Base-by-base conservation (phyloP, 768 basidiomycete genomes). In the Infundibulicybe gibba region DNA sequence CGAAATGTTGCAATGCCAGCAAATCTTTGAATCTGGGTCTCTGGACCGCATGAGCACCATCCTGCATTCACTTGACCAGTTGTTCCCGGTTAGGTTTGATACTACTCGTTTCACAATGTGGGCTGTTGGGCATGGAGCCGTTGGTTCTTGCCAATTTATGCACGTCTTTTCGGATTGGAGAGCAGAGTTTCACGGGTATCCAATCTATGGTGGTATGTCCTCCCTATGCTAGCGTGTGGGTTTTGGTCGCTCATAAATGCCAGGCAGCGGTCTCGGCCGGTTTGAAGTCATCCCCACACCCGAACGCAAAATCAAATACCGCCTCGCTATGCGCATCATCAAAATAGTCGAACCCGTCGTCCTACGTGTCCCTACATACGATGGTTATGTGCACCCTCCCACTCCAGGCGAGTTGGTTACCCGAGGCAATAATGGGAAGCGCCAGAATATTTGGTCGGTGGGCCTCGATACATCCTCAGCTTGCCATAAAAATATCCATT, bases 271-370 rank as follows among this genome's bases (percentile, higher is more conserved):
- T 2, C 31, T 55, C n/a, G 39, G 47, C 0, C 56, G 52, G 11
- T 51, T 57, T 32, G 56, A 57, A 43, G 40, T 40, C 2, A 53
- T 54, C 3, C 25, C 35, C 3, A 41, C 54, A 19, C 49, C 49
- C 54, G 2, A 60, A 61, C 37, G 63, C 56, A 32, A 57, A 58
- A 31, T 66, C 51, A 40, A 62, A 62, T 38, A 53, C 62, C 11
- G 59, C 58, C 9, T 66, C 63, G 14, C 62, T 61, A 1, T 65
- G 60, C 43, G 70, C 67, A 46, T 58, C 17, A 17, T 53, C 12
- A 48, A 51, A 33, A 48, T 58, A 21, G 40, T 58, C 20, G 16
- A 45, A 3, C 35, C 50, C 30, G 45, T 54, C n/a, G 35, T 47
- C 2, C 49, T 41, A 21, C 39, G 44, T 20, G 42, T 51, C n/a